A percentile compares a stretch with the other conserved stretches of the same genome.
Conservation (phyloP, 1,284 basidiomycete species). For the Phlebopus sp. region DNA sequence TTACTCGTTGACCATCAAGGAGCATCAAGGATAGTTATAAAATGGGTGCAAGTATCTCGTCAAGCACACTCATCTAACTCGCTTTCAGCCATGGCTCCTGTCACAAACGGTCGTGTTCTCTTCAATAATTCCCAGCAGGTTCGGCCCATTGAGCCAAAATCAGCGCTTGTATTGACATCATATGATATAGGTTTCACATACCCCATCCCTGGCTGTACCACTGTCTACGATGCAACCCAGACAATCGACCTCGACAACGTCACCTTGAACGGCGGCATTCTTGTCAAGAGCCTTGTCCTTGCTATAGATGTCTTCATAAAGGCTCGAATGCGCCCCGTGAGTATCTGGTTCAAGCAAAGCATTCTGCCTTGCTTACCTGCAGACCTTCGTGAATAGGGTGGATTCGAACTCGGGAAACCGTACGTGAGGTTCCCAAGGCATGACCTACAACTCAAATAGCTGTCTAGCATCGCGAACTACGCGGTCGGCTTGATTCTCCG, state of each 20-base stretch:
- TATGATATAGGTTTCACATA: constrained; percentile 12
- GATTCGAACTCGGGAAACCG: constrained; percentile 13
- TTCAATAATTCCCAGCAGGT: constrained; percentile 16
- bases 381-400: neutral
- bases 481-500: constrained; percentile 30
- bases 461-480: constrained; percentile 17
- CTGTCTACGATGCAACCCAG: constrained; percentile 29
- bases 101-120: constrained; percentile 13
- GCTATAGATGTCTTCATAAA: constrained; percentile 42
- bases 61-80: no score
- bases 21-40: no score
- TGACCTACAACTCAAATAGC: no score
- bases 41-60: no score
- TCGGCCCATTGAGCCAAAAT: neutral
- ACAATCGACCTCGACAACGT: constrained; percentile 40
- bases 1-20: no score
- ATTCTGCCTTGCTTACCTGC: neutral
- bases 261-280: constrained; percentile 37
- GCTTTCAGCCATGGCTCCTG: constrained; percentile 10
- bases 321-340: constrained; percentile 29
- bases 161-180: neutral
- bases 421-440: neutral
- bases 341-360: neutral
- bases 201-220: constrained; percentile 30
- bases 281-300: constrained; percentile 37